phyloP scores from a whole-genome alignment of 495 filamentous ascomycete species.

The Tetracladium setigerum region DNA sequence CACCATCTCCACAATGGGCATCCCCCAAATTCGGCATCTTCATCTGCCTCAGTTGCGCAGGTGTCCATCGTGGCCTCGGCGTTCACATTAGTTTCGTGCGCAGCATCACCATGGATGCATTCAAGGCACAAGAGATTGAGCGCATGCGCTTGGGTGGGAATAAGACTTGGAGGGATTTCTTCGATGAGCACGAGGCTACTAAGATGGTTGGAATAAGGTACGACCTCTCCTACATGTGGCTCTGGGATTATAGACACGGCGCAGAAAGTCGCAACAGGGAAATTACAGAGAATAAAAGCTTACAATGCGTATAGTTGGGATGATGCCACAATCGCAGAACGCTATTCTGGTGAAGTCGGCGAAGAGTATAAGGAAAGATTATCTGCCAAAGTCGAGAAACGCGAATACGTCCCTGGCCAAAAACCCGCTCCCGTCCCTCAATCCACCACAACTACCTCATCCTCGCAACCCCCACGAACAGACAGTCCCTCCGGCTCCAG shows the following conservation, averaged over 20 bases:
- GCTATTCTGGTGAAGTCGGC: conserved; percentile 78
- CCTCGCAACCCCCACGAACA: conserved; percentile 16
- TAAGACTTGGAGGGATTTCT: conserved; percentile 76
- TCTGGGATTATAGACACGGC: conserved; percentile 17
- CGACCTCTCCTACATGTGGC: not conserved
- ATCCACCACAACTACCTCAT: conserved; percentile 8
- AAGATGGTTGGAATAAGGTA: conserved; percentile 41
- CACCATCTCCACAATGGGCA: conserved; percentile 92
- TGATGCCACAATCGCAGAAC: conserved; percentile 69
- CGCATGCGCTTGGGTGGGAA: conserved; percentile 87
- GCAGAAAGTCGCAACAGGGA: conserved; percentile 23
- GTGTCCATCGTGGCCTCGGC: conserved; percentile 86
- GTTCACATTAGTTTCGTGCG: conserved; percentile 98
- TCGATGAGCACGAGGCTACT: conserved; percentile 61
- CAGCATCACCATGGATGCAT: conserved; percentile 94
- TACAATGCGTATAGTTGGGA: conserved; percentile 51
- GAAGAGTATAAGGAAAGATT: conserved; percentile 96
- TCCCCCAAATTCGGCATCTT: conserved; percentile 73
- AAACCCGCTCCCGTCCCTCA: conserved; percentile 20
- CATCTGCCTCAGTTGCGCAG: conserved; percentile 94
- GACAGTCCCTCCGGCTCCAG: conserved; percentile 18
- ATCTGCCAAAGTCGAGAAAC: conserved; percentile 74
- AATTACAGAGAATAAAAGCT: not conserved
- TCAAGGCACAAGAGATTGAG: conserved; percentile 79
- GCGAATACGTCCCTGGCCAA: conserved; percentile 67